Percentiles rank a stretch among this genome's conserved stretches.
Evolutionary conservation across 1,284 basidiomycete species (phyloP).

Genomic region (Puccinia hordei): DNA sequence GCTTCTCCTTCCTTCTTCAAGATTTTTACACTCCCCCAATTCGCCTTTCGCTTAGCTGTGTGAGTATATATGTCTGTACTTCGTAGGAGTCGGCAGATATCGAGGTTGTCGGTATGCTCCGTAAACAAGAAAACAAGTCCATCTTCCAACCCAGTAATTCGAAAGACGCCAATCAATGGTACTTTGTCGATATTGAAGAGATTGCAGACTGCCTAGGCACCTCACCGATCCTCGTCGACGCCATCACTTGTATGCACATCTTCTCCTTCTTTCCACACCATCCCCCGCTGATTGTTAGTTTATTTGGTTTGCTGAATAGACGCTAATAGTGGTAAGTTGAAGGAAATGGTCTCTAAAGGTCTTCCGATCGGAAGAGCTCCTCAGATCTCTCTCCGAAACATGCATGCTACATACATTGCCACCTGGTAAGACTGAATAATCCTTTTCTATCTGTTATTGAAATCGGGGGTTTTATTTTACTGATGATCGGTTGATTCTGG

Average conservation of each 20-base stretch:
- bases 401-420: slow-evolving; percentile 90
- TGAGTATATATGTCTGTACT: background rate
- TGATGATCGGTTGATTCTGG: background rate
- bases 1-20: slow-evolving; percentile 47
- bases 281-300: background rate
- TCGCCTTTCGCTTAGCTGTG: background rate
- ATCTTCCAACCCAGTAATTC: slow-evolving; percentile 85
- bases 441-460: background rate
- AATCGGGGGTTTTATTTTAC: background rate
- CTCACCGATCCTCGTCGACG: slow-evolving; percentile 83
- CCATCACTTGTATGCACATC: slow-evolving; percentile 70
- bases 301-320: slow-evolving; percentile 52
- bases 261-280: background rate
- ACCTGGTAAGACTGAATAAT: slow-evolving; percentile 71
- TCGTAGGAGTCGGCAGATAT: slow-evolving; percentile 53
- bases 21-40: background rate
- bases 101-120: slow-evolving; percentile 69
- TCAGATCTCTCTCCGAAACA: slow-evolving; percentile 85
- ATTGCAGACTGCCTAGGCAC: slow-evolving; percentile 72
- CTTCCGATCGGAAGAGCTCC: slow-evolving; percentile 82
- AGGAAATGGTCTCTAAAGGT: slow-evolving; percentile 70
- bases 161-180: slow-evolving; percentile 80
- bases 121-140: slow-evolving; percentile 66
- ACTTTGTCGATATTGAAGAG: slow-evolving; percentile 80
- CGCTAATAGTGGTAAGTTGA: slow-evolving; percentile 65